Percentiles rank a stretch among this genome's conserved stretches.
These are phyloP conservation scores for Naematelia aurantialba DNA, from an alignment of 768 basidiomycete genomes.

Conservation along the genomic window DNA sequence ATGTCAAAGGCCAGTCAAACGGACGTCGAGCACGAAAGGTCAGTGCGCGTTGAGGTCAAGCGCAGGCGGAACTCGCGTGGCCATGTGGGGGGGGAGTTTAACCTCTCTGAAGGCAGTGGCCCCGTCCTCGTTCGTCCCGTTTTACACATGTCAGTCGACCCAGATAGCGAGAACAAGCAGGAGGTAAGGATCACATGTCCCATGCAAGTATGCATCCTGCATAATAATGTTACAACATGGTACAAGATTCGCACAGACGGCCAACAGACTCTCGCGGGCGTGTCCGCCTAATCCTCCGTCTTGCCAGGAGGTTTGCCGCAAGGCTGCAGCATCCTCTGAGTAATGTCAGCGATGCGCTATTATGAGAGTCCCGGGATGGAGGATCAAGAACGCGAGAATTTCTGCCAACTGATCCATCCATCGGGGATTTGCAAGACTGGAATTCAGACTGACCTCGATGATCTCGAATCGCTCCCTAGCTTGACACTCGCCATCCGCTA, in stretches of 20 bases:
- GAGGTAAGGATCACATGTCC: too few relatives aligned
- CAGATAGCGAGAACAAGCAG: too few relatives aligned
- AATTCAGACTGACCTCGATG: slow-evolving; percentile 68
- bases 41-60: background rate
- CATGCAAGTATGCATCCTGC: too few relatives aligned
- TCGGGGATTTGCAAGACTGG: background rate
- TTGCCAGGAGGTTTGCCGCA: slow-evolving; percentile 88
- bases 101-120: too few relatives aligned
- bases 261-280: background rate
- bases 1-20: background rate
- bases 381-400: too few relatives aligned
- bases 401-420: background rate
- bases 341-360: slow-evolving; percentile 7
- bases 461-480: slow-evolving; percentile 89
- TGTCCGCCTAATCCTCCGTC: slow-evolving; percentile 59
- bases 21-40: background rate
- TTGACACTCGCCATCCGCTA: slow-evolving; percentile 90
- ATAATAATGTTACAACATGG: background rate
- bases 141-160: too few relatives aligned
- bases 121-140: too few relatives aligned
- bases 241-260: background rate
- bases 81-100: background rate
- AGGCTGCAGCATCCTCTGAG: slow-evolving; percentile 86
- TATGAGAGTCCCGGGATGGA: too few relatives aligned
- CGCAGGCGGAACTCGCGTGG: background rate